Evolutionary conservation across 352 stramenopile genomes (phyloP), one percentile per base, ranked within the genome.

Genomic region (Phytophthora multivora): DNA sequence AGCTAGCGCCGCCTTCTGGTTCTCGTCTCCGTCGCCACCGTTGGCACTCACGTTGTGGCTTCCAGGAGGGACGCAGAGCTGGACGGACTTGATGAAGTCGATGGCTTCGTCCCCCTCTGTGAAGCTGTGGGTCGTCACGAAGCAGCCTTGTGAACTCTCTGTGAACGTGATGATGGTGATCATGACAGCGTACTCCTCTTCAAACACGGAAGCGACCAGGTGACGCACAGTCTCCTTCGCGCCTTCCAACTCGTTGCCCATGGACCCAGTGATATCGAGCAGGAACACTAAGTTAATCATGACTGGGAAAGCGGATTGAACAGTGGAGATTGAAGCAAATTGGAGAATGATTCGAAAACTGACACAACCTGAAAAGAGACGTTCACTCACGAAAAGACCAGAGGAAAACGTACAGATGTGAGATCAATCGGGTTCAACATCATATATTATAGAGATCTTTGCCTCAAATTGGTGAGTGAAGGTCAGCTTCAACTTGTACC

Each of bases 81-180:
- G 40, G 47, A 88, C 73, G 0, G 51, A 65, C 3, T 56, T 43
- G 48, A 87, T 76, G 51, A 84, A 90, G 21, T 28, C 13, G 5
- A 51, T 65, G 16, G 81, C 81, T 21, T 75, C 63, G 0, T 57
- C 54, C 28, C 79, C 81, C n/a, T 88, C 64, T 2, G 69, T 74
- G 73, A 91, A 91, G 51, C 69, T 84, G 61, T 89, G 54, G 53
- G 70, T 77, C 31, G 81, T 87, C 46, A 89, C 67, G 63, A 74
- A 91, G 58, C 79, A 91, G 36, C 77, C 79, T 16, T 64, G 62
- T 13, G 49, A 35, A 48, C 65, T 60, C 57, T 89, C 81, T 0
- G 79, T 91, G 61, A 89, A 91, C 5, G 81, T 91, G 75, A 91
- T 78, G 67, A 89, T 76, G 23, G 81, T 91, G 61, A 91, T 75